Conservation (phyloP, 2,329 filamentous ascomycete species). For the Beauveria rudraprayagi region DNA sequence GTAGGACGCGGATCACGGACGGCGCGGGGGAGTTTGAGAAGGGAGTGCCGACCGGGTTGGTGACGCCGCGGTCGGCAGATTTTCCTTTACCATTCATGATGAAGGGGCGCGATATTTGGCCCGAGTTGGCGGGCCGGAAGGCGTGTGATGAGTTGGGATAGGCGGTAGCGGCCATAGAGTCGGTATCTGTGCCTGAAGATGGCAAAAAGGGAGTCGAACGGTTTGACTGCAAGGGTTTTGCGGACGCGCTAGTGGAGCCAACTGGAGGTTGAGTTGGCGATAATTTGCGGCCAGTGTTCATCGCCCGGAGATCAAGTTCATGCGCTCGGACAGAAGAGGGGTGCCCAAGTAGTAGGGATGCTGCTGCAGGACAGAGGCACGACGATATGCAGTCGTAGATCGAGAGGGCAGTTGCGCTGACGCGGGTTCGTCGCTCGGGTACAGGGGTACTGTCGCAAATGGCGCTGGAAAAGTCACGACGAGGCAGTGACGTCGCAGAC, state of each 20-base stretch:
- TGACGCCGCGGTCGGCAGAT: constrained; percentile 34
- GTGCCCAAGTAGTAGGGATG: background rate
- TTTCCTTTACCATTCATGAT: constrained; percentile 23
- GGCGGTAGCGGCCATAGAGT: constrained; percentile 38
- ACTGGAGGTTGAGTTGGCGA: constrained; percentile 15
- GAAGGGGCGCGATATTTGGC: constrained; percentile 27
- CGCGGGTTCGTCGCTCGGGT: background rate
- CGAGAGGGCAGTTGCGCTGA: background rate
- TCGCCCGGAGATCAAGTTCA: constrained; percentile 22
- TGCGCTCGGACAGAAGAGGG: constrained; percentile 7
- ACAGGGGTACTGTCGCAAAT: background rate
- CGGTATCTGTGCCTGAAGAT: constrained; percentile 18
- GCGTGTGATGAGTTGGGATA: constrained; percentile 29
- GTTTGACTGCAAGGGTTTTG: constrained; percentile 19
- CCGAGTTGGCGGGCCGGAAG: constrained; percentile 26
- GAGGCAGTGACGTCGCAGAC: background rate
- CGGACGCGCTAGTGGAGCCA: constrained; percentile 20
- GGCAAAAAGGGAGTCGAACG: constrained; percentile 26
- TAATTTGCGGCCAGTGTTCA: constrained; percentile 20
- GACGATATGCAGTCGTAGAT: background rate
- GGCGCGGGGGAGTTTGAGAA: constrained; percentile 28
- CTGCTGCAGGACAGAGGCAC: background rate
- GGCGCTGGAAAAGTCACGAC: background rate
- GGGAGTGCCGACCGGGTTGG: constrained; percentile 32
- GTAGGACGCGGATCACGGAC: constrained; percentile 36